phyloP scores from a whole-genome alignment of 768 basidiomycete species.

The Artomyces pyxidatus region DNA sequence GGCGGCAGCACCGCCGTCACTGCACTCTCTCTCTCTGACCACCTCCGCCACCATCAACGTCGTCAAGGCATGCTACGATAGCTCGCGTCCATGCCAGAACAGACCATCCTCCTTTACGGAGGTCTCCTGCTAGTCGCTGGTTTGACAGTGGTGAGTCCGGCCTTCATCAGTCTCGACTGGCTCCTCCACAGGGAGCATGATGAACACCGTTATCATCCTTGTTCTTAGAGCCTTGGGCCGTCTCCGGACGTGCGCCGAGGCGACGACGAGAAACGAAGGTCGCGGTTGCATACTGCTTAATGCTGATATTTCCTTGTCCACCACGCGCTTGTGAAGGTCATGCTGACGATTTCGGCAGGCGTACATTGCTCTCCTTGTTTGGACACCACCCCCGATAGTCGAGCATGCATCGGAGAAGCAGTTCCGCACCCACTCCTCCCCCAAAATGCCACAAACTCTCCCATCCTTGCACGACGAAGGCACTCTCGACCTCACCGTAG shows the following conservation, averaged over 20 bases:
- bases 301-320: conserved; percentile 6
- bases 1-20: no score
- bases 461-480: conserved; percentile 47
- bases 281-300: conserved; percentile 35
- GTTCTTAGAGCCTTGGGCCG: conserved; percentile 80
- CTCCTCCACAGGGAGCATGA: conserved; percentile 26
- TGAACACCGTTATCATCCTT: conserved; percentile 79
- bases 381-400: conserved; percentile 64
- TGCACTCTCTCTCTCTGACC: no score
- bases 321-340: neutral
- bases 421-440: conserved; percentile 52
- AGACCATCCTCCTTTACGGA: conserved; percentile 1
- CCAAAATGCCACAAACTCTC: conserved; percentile 46
- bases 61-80: no score
- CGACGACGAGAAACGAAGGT: conserved; percentile 58
- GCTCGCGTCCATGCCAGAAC: no score
- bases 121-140: conserved; percentile 1
- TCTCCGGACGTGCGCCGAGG: conserved; percentile 43
- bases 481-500: conserved; percentile 65
- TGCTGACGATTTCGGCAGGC: conserved; percentile 34
- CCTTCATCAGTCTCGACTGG: neutral
- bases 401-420: conserved; percentile 59
- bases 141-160: conserved; percentile 6
- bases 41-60: no score
- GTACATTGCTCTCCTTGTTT: conserved; percentile 61